These are phyloP conservation scores for Thermothielavioides terrestris DNA, from an alignment of 495 filamentous ascomycete species.

Conservation along the genomic window DNA sequence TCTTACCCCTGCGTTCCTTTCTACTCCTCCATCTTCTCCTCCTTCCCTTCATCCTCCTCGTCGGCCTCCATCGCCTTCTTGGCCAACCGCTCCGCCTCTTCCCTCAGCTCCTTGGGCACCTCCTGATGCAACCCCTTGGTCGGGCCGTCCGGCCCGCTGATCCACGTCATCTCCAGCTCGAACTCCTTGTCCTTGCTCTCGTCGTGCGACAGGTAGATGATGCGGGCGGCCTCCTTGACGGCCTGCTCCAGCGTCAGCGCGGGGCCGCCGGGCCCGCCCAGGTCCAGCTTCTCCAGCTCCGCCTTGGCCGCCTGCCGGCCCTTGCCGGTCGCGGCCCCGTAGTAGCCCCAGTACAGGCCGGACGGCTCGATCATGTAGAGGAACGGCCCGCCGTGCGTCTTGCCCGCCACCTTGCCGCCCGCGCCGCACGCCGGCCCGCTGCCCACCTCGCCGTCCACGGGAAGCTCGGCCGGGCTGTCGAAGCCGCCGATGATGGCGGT, in stretches of 20 bases:
- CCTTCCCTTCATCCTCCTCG: conserved; percentile 59
- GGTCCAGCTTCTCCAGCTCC: conserved; percentile 93
- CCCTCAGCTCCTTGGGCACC: conserved; percentile 77
- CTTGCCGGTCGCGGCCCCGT: conserved; percentile 94
- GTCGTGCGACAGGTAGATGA: conserved; percentile 94
- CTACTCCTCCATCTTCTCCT: conserved; percentile 64
- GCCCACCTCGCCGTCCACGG: conserved; percentile 83
- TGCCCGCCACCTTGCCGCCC: conserved; percentile 67
- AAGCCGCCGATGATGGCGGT: conserved; percentile 91
- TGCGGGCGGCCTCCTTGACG: conserved; percentile 91
- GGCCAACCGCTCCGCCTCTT: conserved; percentile 85
- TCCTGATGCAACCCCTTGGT: conserved; percentile 86
- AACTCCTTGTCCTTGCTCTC: conserved; percentile 98
- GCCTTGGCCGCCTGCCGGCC: conserved; percentile 93
- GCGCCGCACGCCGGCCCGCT: conserved; percentile 64
- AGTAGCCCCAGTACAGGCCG: conserved; percentile 96
- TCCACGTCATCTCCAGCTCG: conserved; percentile 98
- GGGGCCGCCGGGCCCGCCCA: conserved; percentile 46
- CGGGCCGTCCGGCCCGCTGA: conserved; percentile 71
- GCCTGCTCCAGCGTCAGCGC: conserved; percentile 71
- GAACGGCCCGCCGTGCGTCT: conserved; percentile 75
- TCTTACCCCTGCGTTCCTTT: background rate
- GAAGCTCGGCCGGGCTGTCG: conserved; percentile 71
- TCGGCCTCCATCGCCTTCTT: conserved; percentile 71
- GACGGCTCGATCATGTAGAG: conserved; percentile 99